Evolutionary conservation across 805 yeast species (phyloP), one percentile per base, ranked within the genome.

Genomic region (Candida cerambycidarum): DNA sequence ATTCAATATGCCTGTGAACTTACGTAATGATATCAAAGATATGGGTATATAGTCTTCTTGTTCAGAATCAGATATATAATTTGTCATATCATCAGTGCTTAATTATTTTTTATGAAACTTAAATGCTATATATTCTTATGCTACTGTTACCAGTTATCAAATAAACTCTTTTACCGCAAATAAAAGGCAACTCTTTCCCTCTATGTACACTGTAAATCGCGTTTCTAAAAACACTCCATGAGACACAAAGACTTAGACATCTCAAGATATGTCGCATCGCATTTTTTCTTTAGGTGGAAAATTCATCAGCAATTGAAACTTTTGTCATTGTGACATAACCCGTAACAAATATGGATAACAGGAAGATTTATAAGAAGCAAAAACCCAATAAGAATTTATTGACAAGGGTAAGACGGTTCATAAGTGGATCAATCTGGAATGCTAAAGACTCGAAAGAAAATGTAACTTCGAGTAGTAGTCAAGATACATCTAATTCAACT

Each of bases 31-130:
- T n/a, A 43, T 27, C 28, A 21, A 38, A n/a, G 44, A 19, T 21
- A 23, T 31, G 15, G 39, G 44, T 30, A 34, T 41, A 10, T 23
- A 10, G 55, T 43, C 50, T 15, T 61, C 66, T 33, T 50, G 54
- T 36, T 62, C 67, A 38, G 67, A 62, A 50, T 62, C 67, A 28
- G 68, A 56, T 24, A 63, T 49, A 42, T 47, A 47, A 31, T 53
- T 56, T 18, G 43, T 38, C 44, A 34, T 41, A 41, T 41, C 40
- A 18, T 28, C 32, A 36, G 24, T 19, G 17, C 5, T 32, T 4
- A 9, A 25, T 11, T 7, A 7, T 25, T 25, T 5, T 12, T 25
- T 11, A 25, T 25, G 29, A 7, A 25, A 4, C 29, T 12, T 25
- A 5, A 11, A 11, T 25, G 5, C 29, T 25, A 7, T 9, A 7